phyloP scores from a whole-genome alignment of 805 yeast species.

The Myxozyma lipomycoides region DNA sequence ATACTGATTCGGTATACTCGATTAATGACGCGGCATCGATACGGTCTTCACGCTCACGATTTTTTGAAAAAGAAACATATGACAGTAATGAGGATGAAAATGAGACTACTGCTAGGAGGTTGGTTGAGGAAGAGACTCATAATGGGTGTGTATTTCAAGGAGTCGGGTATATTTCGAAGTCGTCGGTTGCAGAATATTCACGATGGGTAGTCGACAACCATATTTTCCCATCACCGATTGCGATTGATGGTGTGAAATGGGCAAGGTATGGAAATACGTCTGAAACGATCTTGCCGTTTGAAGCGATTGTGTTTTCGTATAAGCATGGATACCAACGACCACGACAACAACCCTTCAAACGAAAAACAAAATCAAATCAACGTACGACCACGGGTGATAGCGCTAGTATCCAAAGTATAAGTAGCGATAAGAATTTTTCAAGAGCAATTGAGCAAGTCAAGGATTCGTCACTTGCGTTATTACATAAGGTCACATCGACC shows the following conservation, averaged over 20 bases:
- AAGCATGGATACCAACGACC: slow-evolving; percentile 19
- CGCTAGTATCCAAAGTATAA: background rate
- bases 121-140: slow-evolving; percentile 18
- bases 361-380: slow-evolving; percentile 3
- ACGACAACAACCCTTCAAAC: slow-evolving; percentile 5
- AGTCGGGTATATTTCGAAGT: slow-evolving; percentile 19
- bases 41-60: slow-evolving; percentile 19
- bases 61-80: background rate
- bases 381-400: background rate
- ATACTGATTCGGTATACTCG: slow-evolving; percentile 22
- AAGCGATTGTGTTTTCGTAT: slow-evolving; percentile 17
- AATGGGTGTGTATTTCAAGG: slow-evolving; percentile 27
- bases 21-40: slow-evolving; percentile 21
- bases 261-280: slow-evolving; percentile 13
- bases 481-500: slow-evolving; percentile 18
- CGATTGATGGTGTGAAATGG: slow-evolving; percentile 24
- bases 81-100: background rate
- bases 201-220: slow-evolving; percentile 27
- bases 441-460: slow-evolving; percentile 1
- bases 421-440: slow-evolving; percentile 1
- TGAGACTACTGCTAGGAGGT: slow-evolving; percentile 7
- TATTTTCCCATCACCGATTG: slow-evolving; percentile 22
- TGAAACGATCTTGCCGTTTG: slow-evolving; percentile 18
- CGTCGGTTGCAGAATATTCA: slow-evolving; percentile 23
- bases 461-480: slow-evolving; percentile 15